These are phyloP conservation scores for Ceratocystis papillata DNA, from an alignment of 2,329 filamentous ascomycete genomes.

Conservation along the genomic window DNA sequence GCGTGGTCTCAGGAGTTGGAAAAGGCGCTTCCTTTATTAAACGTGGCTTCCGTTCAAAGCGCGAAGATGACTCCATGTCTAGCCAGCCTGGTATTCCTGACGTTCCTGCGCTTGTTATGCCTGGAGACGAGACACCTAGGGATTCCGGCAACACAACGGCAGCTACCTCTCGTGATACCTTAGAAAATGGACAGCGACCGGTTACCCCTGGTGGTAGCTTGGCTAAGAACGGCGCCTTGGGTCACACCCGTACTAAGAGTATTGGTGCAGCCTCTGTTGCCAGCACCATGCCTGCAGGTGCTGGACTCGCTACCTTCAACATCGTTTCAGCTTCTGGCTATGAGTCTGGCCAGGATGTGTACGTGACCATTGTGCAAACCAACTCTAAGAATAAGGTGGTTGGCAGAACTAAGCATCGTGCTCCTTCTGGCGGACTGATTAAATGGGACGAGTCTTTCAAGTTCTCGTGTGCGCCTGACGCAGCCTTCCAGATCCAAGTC, in stretches of 20 bases:
- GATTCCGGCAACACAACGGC: conserved; percentile 25
- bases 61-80: conserved; percentile 45
- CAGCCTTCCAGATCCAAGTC: conserved; percentile 75
- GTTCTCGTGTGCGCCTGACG: conserved; percentile 64
- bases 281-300: conserved; percentile 53
- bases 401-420: conserved; percentile 86
- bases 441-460: conserved; percentile 72
- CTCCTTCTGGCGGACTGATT: conserved; percentile 54
- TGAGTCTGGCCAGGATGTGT: conserved; percentile 65
- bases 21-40: conserved; percentile 87
- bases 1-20: conserved; percentile 46
- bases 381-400: conserved; percentile 63
- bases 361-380: conserved; percentile 59
- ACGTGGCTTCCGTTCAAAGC: conserved; percentile 66
- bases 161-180: conserved; percentile 30
- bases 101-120: conserved; percentile 33
- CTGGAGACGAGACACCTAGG: conserved; percentile 24
- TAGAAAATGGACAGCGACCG: conserved; percentile 23
- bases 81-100: conserved; percentile 36
- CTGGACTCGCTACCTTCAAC: conserved; percentile 69
- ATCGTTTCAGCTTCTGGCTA: conserved; percentile 70
- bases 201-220: conserved; percentile 21
- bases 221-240: conserved; percentile 30
- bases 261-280: conserved; percentile 55
- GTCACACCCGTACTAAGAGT: conserved; percentile 46